Conservation (phyloP, 768 basidiomycete genomes). For the Cystofilobasidium ferigula region DNA sequence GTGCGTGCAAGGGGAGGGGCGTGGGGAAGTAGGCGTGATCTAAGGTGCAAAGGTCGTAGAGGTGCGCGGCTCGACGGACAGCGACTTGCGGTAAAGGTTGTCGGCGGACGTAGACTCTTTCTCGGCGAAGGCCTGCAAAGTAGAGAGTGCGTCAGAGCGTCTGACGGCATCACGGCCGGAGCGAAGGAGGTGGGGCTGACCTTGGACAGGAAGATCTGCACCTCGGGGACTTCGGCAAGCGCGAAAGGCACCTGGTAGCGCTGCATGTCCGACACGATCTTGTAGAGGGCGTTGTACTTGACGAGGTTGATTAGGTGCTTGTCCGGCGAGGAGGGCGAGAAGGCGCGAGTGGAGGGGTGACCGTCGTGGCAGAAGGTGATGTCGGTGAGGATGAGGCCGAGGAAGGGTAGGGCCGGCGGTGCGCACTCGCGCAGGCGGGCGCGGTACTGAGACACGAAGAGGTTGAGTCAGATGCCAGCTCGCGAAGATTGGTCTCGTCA, state of each 20-base stretch:
- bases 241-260: conserved; percentile 67
- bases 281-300: conserved; percentile 82
- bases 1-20: not conserved
- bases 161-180: not conserved
- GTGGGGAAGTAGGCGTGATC: not conserved
- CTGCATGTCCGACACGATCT: conserved; percentile 62
- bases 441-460: conserved; percentile 48
- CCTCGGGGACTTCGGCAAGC: conserved; percentile 77
- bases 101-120: conserved; percentile 15
- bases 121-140: conserved; percentile 14
- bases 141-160: not conserved
- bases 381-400: conserved; percentile 62
- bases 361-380: conserved; percentile 93
- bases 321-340: conserved; percentile 59
- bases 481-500: too few species aligned
- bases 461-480: not conserved
- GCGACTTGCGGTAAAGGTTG: conserved; percentile 18
- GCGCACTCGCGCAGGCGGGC: conserved; percentile 71
- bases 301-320: conserved; percentile 89
- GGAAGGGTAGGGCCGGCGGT: conserved; percentile 87
- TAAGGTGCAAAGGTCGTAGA: not conserved
- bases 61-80: conserved; percentile 16
- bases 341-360: conserved; percentile 72
- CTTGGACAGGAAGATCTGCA: conserved; percentile 45
- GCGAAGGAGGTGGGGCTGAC: not conserved